Evolutionary conservation across 805 yeast species (phyloP), one percentile per base, ranked within the genome.

Genomic region (Starmerella etchellsii): DNA sequence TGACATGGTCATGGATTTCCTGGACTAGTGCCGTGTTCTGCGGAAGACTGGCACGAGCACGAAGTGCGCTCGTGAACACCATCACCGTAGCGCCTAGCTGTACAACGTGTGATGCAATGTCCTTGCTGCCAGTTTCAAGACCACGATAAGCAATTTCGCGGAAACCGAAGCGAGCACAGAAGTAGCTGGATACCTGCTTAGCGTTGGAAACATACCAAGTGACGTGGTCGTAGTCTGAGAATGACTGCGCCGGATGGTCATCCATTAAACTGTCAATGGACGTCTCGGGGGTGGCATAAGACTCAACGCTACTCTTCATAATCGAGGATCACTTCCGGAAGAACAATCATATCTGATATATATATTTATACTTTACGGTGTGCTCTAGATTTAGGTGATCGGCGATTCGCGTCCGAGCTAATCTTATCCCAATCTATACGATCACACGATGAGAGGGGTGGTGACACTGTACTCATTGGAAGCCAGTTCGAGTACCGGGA

Each of bases 151-250:
- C 91, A 29, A 76, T 56, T 28, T 68, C 71, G 18, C 62, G 49
- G 57, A 83, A 83, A 0, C 93, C 94, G 59, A 74, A 69, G 6
- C 70, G 60, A 14, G 64, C 53, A 34, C 71, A 66, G 43, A 77
- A 71, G 54, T 68, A 70, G 19, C 60, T 55, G 0, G 93, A 77
- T 34, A 74, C 63, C 45, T 73, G 73, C 44, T 72, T 74, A 20
- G 88, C 81, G 48, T 81, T 80, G n/a, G 82, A 71, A 11, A 77
- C 79, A 45, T 76, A 78, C 67, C 79, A 73, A 13, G 79, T 77
- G 3, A 81, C 66, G 51, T 77, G 78, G 59, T 73, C 76, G 54
- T 77, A 81, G n/a, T 38, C 48, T 5, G 21, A 5, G 27, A 38
- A 31, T 2, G 25, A 25, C 25, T 7, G 15, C 6, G 11, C 7